Base-by-base conservation (phyloP, 2,329 filamentous ascomycete genomes). In the Pestalotiopsis sp. region DNA sequence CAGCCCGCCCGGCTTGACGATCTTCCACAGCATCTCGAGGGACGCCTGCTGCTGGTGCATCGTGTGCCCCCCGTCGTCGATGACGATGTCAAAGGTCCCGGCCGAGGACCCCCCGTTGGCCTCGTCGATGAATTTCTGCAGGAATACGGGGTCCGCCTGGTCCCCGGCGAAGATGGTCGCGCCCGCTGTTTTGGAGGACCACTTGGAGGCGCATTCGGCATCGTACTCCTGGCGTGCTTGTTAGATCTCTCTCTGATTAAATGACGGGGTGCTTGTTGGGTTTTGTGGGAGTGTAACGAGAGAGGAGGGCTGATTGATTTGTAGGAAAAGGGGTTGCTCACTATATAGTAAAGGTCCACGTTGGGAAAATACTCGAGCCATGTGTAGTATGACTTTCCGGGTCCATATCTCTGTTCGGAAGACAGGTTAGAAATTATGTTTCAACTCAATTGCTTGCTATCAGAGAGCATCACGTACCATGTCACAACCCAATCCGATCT, bases 271-370 rank as follows among this genome's bases (percentile, higher is more conserved):
- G 52, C 25, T 23, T 58, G n/a, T 20, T 13, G 20, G 25, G 12
- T 11, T 23, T 23, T 14, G 17, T 1, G n/a, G 25, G 11, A 58
- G 20, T 1, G 27, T 31, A 38, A 39, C 13, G 2, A 25, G 6
- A n/a, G 20, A 20, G 55, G 6, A 31, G 14, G 3, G 59, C 3
- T 13, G 17, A 13, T 38, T 12, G 20, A 7, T 12, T 31, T 23
- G 13, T 14, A 31, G 3, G 59, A 25, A 12, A n/a, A 11, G 13
- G 14, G 25, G 4, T 6, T 7, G 12, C 59, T 62, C 9, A 62
- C 81, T 68, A 83, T 81, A 68, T 79, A 82, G 70, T 82, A 82
- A 20, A 83, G 74, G 36, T 83, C 78, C 9, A 83, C 74, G 17
- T 78, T 65, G 1, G 79, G 74, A 49, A 83, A 78, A 67, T 79